These are phyloP conservation scores for Besnoitia besnoiti DNA, from an alignment of 169 alveolate genomes.

Conservation along the genomic window DNA sequence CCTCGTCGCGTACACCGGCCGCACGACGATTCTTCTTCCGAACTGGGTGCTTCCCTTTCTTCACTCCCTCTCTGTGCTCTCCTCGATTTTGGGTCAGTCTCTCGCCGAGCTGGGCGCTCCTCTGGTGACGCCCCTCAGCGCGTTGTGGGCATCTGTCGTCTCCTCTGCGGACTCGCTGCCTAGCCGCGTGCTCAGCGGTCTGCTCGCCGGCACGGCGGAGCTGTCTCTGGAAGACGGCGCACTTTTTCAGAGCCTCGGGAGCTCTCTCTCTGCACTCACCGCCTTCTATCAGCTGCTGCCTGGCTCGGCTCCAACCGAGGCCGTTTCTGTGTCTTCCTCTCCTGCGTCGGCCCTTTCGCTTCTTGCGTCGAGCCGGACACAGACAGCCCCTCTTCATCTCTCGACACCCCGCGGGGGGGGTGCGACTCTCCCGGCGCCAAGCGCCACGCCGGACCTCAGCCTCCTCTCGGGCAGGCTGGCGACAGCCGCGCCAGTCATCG, in stretches of 20 bases:
- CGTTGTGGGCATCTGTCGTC: neutral
- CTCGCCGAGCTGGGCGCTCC: neutral
- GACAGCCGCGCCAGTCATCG: conserved; percentile 30
- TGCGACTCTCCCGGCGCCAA: neutral
- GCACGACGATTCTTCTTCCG: conserved; percentile 88
- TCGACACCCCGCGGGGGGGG: neutral
- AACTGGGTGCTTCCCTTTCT: neutral
- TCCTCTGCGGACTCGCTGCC: neutral
- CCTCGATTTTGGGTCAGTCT: neutral
- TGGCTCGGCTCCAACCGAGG: neutral
- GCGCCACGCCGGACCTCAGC: too few relatives aligned
- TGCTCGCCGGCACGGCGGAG: neutral
- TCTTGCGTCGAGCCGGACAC: neutral
- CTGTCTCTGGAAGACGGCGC: neutral
- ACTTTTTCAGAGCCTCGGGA: too few relatives aligned
- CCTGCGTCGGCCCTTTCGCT: neutral
- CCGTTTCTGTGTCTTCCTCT: neutral
- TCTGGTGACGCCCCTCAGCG: neutral
- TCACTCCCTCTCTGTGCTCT: neutral
- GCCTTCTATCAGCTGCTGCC: neutral
- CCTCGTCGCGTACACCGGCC: conserved; percentile 88
- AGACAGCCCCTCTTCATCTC: neutral
- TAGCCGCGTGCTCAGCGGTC: neutral
- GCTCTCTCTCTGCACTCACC: neutral
- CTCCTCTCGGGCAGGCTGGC: too few relatives aligned